Conservation (phyloP, 345 rosid genomes). For the Salix suchowensis region DNA sequence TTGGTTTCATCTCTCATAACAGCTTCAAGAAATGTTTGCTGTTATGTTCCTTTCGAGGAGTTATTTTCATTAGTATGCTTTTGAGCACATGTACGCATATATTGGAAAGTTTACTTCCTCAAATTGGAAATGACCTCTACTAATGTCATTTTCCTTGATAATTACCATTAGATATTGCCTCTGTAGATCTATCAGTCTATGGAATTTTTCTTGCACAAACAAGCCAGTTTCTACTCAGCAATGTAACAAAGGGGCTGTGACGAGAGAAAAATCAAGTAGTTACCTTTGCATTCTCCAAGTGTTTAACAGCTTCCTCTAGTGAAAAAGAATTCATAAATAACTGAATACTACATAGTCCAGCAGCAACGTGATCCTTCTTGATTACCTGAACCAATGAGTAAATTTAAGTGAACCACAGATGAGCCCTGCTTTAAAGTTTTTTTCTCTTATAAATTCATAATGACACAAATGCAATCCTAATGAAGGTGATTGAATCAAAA, state of each 20-base stretch:
- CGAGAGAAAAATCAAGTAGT: constrained; percentile 2
- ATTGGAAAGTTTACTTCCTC: background rate
- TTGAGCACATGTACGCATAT: too few relatives aligned
- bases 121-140: background rate
- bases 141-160: background rate
- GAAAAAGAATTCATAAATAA: constrained; percentile 82
- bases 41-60: background rate
- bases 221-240: background rate
- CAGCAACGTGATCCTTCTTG: constrained; percentile 89
- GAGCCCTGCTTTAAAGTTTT: background rate
- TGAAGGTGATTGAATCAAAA: background rate
- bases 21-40: too few relatives aligned
- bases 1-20: background rate
- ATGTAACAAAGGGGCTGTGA: background rate
- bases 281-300: constrained; percentile 90
- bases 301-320: constrained; percentile 86
- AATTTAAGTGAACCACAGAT: background rate
- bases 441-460: too few relatives aligned
- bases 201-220: background rate
- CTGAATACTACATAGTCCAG: constrained; percentile 94
- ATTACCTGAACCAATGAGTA: constrained; percentile 54
- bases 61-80: background rate
- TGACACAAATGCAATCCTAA: background rate
- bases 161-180: background rate
- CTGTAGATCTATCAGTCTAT: background rate